A percentile compares a stretch with the other conserved stretches of the same genome.
Evolutionary conservation across 2,329 filamentous ascomycete genomes (phyloP).

Genomic region (Aureobasidium sp.): DNA sequence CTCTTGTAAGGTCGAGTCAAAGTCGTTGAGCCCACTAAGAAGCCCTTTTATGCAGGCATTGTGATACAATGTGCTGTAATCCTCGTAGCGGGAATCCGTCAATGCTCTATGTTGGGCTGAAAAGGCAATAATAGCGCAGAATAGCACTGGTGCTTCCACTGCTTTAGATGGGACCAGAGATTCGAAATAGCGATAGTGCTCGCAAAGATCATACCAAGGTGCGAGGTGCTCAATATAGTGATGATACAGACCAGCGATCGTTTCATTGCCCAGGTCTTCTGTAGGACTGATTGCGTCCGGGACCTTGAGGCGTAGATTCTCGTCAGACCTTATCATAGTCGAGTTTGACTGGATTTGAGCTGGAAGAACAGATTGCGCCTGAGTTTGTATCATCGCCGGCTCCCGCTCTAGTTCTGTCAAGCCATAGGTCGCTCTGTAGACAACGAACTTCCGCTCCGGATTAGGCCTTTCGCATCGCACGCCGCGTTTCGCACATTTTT

Average conservation of each 20-base stretch:
- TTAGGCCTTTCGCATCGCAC: background rate
- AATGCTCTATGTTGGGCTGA: slow-evolving; percentile 35
- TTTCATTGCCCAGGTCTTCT: background rate
- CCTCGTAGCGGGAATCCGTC: slow-evolving; percentile 28
- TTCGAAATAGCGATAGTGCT: background rate
- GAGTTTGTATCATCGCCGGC: background rate
- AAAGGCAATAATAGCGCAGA: slow-evolving; percentile 19
- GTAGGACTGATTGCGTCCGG: background rate
- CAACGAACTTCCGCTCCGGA: background rate
- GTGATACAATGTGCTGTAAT: slow-evolving; percentile 3
- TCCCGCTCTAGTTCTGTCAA: too few relatives aligned
- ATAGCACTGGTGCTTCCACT: background rate
- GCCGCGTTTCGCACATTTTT: background rate
- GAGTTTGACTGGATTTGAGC: background rate
- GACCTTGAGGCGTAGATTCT: too few relatives aligned
- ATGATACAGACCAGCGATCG: background rate
- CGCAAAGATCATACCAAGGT: slow-evolving; percentile 12
- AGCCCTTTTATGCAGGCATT: slow-evolving; percentile 20
- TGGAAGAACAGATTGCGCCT: background rate
- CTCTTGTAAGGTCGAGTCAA: slow-evolving; percentile 30
- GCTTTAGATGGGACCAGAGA: background rate
- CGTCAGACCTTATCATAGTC: too few relatives aligned
- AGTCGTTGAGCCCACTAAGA: slow-evolving; percentile 31
- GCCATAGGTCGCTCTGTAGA: too few relatives aligned
- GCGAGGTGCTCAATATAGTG: slow-evolving; percentile 9